Conservation (phyloP, 192 early-diverging fungal species). For the Coemansia sp. region DNA sequence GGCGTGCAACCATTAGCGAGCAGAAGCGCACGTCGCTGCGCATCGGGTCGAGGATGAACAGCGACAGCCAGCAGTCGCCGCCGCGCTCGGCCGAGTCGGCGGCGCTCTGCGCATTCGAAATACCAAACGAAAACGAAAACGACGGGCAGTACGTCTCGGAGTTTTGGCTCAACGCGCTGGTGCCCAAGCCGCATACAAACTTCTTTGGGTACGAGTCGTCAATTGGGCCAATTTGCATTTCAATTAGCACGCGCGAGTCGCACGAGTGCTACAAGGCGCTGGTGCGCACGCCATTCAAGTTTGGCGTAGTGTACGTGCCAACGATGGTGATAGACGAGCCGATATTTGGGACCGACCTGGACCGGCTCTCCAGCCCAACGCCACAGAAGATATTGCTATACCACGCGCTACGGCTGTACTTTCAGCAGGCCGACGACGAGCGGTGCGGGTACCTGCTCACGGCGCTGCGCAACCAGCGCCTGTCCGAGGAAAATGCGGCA, state of each 20-base stretch:
- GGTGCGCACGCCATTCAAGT: conserved; percentile 50
- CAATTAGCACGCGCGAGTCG: conserved; percentile 50
- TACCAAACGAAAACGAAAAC: conserved; percentile 53
- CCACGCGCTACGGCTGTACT: conserved; percentile 48
- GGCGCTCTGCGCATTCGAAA: conserved; percentile 27
- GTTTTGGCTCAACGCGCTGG: conserved; percentile 54
- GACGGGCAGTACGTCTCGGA: conserved; percentile 46
- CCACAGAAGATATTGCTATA: conserved; percentile 52
- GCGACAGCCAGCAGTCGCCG: conserved; percentile 7
- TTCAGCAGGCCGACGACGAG: conserved; percentile 52
- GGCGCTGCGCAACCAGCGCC: conserved; percentile 37
- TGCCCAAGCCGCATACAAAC: conserved; percentile 53
- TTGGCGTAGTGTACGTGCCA: conserved; percentile 48
- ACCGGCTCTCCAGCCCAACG: conserved; percentile 43
- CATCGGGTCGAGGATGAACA: conserved; percentile 24
- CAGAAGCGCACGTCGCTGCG: conserved; percentile 35
- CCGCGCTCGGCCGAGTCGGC: conserved; percentile 15
- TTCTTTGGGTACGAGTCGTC: conserved; percentile 52
- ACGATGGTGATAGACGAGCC: conserved; percentile 47
- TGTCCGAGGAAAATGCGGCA: conserved; percentile 15
- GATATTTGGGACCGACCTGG: conserved; percentile 46
- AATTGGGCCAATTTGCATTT: conserved; percentile 50
- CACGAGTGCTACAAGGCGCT: conserved; percentile 53
- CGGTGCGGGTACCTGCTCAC: conserved; percentile 41
- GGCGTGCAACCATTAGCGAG: conserved; percentile 45